A percentile compares a stretch with the other conserved stretches of the same genome.
These are phyloP conservation scores for Sporisorium reilianum DNA, from an alignment of 1,284 basidiomycete species.

Conservation along the genomic window DNA sequence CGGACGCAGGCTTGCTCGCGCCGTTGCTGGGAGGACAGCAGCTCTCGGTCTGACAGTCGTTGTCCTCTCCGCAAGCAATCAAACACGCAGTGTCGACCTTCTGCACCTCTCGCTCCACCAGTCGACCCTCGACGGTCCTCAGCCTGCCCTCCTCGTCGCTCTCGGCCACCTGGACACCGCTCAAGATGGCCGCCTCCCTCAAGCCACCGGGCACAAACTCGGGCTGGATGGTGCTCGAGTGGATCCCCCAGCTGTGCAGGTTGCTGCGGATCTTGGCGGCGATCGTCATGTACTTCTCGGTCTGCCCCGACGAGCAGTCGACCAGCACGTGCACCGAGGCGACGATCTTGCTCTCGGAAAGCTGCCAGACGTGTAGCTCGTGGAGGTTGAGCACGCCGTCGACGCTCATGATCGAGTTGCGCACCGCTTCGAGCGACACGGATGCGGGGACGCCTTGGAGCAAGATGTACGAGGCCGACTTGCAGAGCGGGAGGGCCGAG, in stretches of 20 bases:
- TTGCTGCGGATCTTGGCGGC: conserved; percentile 84
- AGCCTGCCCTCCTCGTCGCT: conserved; percentile 56
- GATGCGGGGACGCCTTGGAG: conserved; percentile 93
- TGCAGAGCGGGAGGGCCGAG: conserved; percentile 91
- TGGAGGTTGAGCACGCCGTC: conserved; percentile 92
- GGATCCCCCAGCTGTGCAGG: conserved; percentile 90
- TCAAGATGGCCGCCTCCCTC: conserved; percentile 59
- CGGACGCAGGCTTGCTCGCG: conserved; percentile 11
- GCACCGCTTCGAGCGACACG: conserved; percentile 88
- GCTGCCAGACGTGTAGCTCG: conserved; percentile 92
- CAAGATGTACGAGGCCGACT: conserved; percentile 94
- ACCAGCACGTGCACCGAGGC: conserved; percentile 96
- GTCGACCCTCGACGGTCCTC: conserved; percentile 56
- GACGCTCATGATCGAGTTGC: conserved; percentile 81
- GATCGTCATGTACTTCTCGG: conserved; percentile 82
- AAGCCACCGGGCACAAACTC: conserved; percentile 66
- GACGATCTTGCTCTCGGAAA: conserved; percentile 87
- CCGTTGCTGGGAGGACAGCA: conserved; percentile 59
- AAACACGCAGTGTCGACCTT: conserved; percentile 61
- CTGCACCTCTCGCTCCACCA: conserved; percentile 61
- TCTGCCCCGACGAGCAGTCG: conserved; percentile 74
- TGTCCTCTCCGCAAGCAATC: conserved; percentile 61
- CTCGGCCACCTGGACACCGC: conserved; percentile 60
- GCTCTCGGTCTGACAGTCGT: conserved; percentile 53
- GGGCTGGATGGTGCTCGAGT: conserved; percentile 74